Conservation (phyloP, 2,329 filamentous ascomycete genomes). For the Alternaria triticina region DNA sequence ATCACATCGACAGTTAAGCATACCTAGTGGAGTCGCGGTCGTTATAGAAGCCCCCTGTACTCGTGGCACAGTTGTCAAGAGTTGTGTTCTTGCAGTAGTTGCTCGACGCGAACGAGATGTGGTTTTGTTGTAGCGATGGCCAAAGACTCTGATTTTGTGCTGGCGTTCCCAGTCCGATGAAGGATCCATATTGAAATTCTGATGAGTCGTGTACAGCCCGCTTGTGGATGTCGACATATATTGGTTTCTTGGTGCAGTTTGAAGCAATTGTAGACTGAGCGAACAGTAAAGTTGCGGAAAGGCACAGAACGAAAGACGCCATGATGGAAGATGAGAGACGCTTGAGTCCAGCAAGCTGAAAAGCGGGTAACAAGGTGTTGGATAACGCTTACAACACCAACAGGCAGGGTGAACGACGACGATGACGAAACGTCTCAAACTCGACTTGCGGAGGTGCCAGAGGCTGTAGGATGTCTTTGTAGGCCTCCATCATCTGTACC, state of each 20-base stretch:
- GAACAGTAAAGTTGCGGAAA: conserved; percentile 44
- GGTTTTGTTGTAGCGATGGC: conserved; percentile 52
- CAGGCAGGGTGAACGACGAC: conserved; percentile 20
- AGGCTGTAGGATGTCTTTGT: conserved; percentile 43
- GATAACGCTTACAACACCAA: conserved; percentile 5
- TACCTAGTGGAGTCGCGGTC: conserved; percentile 42
- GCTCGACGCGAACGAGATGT: conserved; percentile 48
- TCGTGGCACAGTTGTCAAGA: conserved; percentile 38
- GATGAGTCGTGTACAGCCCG: conserved; percentile 50
- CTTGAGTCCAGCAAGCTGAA: conserved; percentile 41
- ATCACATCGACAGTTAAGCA: conserved; percentile 2
- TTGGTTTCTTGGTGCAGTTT: conserved; percentile 48
- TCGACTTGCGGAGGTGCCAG: conserved; percentile 16
- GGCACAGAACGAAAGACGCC: conserved; percentile 33
- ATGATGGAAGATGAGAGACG: conserved; percentile 30
- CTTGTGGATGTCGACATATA: conserved; percentile 55
- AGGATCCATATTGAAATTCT: conserved; percentile 53
- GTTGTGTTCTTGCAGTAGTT: conserved; percentile 48
- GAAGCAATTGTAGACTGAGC: conserved; percentile 46
- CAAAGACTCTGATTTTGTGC: conserved; percentile 55
- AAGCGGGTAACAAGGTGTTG: conserved; percentile 15
- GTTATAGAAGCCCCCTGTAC: conserved; percentile 46
- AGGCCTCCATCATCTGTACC: conserved; percentile 31
- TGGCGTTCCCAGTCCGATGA: conserved; percentile 52
- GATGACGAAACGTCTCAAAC: conserved; percentile 32